These are phyloP conservation scores for Cladosporium cucumerinum DNA, from an alignment of 2,329 filamentous ascomycete species.

Conservation along the genomic window DNA sequence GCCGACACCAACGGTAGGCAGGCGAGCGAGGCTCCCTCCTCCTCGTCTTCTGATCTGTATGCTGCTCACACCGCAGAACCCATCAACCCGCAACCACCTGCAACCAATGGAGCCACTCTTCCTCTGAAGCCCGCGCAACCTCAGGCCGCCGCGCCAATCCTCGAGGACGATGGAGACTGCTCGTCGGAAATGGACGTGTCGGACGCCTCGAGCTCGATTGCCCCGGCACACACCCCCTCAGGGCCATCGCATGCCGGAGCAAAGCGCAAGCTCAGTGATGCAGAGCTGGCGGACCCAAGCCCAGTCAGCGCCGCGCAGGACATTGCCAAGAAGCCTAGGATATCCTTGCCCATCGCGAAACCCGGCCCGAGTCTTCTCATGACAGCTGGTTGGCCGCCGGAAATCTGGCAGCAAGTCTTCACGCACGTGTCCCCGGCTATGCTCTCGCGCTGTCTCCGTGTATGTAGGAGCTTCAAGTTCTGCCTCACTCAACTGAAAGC, in stretches of 20 bases:
- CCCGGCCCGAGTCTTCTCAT: slow-evolving; percentile 15
- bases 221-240: slow-evolving; percentile 19
- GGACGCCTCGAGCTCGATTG: slow-evolving; percentile 22
- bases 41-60: slow-evolving; percentile 21
- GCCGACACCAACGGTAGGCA: slow-evolving; percentile 15
- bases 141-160: not conserved
- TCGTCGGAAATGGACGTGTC: slow-evolving; percentile 32
- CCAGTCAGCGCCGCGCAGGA: slow-evolving; percentile 15
- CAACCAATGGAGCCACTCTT: not conserved
- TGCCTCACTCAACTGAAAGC: slow-evolving; percentile 28
- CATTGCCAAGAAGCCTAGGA: slow-evolving; percentile 25
- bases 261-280: slow-evolving; percentile 32
- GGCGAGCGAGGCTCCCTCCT: slow-evolving; percentile 19
- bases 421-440: slow-evolving; percentile 31
- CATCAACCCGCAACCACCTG: not conserved
- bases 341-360: slow-evolving; percentile 9
- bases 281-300: slow-evolving; percentile 16
- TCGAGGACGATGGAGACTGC: slow-evolving; percentile 21
- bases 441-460: slow-evolving; percentile 33
- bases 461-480: slow-evolving; percentile 30
- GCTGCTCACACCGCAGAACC: slow-evolving; percentile 4
- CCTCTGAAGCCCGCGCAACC: not conserved
- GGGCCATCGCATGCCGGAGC: slow-evolving; percentile 21
- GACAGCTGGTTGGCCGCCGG: slow-evolving; percentile 17
- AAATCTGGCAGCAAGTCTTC: slow-evolving; percentile 36